Evolutionary conservation across 2,329 filamentous ascomycete genomes (phyloP), one percentile per base, ranked within the genome.

Genomic region (Eurotiales sp.): DNA sequence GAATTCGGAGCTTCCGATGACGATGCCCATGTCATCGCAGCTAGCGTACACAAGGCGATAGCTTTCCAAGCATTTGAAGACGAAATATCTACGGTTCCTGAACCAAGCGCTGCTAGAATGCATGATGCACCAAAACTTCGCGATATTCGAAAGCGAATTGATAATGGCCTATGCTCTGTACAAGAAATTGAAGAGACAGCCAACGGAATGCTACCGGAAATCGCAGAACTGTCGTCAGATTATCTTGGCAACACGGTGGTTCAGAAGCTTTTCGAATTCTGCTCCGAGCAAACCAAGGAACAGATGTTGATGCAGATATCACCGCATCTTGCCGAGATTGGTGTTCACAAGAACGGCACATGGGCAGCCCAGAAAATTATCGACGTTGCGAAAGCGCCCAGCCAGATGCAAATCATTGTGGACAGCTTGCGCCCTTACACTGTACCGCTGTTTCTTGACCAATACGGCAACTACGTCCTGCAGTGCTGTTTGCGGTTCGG

Each of bases 351-450:
- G 81, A 99, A 99, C 64, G 93, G 93, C 56, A 99, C 93, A 1
- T 99, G 93, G 93, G 93, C 93, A 50, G 93, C 93, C 1, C 93
- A 99, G 73, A 99, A 97, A 79, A 97, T 99, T 64, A 97, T 99
- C 60, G 92, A 97, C 63, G 90, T 96, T 6, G 92, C 90, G 68
- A 90, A 93, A 72, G 90, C 87, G 1, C 84, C 87, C 5, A 75
- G 77, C 36, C 91, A 97, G 72, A 92, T 93, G 85, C 74, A 77
- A 42, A 76, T 90, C 73, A 92, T 99, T 64, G 87, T 93, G 23
- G 84, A 95, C 56, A 81, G 89, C 58, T 77, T 97, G 25, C 86
- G 86, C 3, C 85, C 90, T 1, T 96, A 95, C 72, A 90, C 88
- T 0, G 83, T 96, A 42, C 89, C 90, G 2, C 79, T 97, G 17